Conservation (phyloP, 208 protist species). For the Acanthamoeba polyphaga region DNA sequence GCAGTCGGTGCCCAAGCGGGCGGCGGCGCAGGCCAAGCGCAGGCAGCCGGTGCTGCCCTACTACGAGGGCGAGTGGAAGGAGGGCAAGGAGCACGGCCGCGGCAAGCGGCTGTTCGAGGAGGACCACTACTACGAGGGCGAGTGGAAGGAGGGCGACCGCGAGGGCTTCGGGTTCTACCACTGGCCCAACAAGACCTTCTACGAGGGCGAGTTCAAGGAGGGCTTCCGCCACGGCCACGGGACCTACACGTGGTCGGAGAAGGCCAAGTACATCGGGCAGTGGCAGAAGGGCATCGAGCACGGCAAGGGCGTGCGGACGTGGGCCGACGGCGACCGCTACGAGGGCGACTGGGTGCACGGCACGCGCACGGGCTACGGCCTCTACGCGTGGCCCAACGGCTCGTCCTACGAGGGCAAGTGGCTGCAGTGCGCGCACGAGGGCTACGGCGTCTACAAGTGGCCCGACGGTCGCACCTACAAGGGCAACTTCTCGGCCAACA, state of each 20-base stretch:
- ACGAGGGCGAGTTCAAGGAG: slow-evolving; percentile 75
- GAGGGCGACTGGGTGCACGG: slow-evolving; percentile 74
- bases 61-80: slow-evolving; percentile 75
- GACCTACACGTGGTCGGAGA: slow-evolving; percentile 70
- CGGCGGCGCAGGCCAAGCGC: neutral
- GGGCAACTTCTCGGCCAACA: slow-evolving; percentile 71
- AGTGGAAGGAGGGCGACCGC: slow-evolving; percentile 72
- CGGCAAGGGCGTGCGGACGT: slow-evolving; percentile 60
- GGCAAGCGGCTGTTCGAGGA: slow-evolving; percentile 56
- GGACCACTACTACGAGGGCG: slow-evolving; percentile 72
- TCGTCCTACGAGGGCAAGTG: slow-evolving; percentile 73
- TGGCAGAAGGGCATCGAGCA: slow-evolving; percentile 73
- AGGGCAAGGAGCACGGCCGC: slow-evolving; percentile 66
- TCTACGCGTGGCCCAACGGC: slow-evolving; percentile 72
- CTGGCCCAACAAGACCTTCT: slow-evolving; percentile 73
- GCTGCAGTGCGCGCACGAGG: slow-evolving; percentile 66
- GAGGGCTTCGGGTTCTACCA: slow-evolving; percentile 47
- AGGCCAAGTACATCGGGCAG: slow-evolving; percentile 64
- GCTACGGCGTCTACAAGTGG: slow-evolving; percentile 68
- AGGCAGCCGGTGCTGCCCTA: slow-evolving; percentile 36
- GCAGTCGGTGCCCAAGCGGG: slow-evolving; percentile 23
- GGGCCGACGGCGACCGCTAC: slow-evolving; percentile 69
- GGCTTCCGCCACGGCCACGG: slow-evolving; percentile 65
- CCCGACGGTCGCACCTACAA: slow-evolving; percentile 69
- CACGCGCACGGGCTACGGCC: slow-evolving; percentile 51